Evolutionary conservation across 306 rosid genomes (phyloP).

Genomic region (Astragalus membranaceus): DNA sequence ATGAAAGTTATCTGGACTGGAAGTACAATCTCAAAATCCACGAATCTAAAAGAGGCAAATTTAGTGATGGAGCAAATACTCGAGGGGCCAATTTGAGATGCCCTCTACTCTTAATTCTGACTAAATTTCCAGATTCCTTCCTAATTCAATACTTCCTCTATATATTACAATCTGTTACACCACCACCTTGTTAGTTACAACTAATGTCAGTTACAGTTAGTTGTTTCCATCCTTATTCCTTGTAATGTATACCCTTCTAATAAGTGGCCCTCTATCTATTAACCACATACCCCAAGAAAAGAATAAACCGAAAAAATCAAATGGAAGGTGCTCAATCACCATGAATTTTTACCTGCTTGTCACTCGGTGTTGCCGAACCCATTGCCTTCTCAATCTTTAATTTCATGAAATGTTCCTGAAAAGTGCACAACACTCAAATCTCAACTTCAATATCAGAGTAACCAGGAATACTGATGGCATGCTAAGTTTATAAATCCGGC

Average conservation of each 20-base stretch:
- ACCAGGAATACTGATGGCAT: neutral
- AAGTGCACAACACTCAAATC: slow-evolving; percentile 14
- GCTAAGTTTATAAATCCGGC: neutral
- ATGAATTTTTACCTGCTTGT: slow-evolving; percentile 57
- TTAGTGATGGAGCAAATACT: neutral
- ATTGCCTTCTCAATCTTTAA: slow-evolving; percentile 72
- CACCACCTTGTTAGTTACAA: too few relatives aligned
- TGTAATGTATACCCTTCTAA: too few relatives aligned
- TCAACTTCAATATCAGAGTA: neutral
- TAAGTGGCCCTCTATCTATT: neutral
- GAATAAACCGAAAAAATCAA: neutral
- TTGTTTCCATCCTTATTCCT: too few relatives aligned
- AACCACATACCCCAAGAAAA: neutral
- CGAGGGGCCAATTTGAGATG: neutral
- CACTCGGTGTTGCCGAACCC: slow-evolving; percentile 74
- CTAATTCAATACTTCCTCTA: too few relatives aligned
- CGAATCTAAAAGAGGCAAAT: neutral
- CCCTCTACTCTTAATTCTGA: too few relatives aligned
- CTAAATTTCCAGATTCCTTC: too few relatives aligned
- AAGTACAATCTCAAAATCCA: neutral
- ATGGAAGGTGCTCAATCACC: neutral
- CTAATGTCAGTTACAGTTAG: too few relatives aligned
- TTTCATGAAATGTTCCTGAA: slow-evolving; percentile 86
- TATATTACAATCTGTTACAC: too few relatives aligned
- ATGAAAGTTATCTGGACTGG: neutral